Base-by-base conservation (phyloP, 495 filamentous ascomycete species). In the Aspergillus taichungensis region DNA sequence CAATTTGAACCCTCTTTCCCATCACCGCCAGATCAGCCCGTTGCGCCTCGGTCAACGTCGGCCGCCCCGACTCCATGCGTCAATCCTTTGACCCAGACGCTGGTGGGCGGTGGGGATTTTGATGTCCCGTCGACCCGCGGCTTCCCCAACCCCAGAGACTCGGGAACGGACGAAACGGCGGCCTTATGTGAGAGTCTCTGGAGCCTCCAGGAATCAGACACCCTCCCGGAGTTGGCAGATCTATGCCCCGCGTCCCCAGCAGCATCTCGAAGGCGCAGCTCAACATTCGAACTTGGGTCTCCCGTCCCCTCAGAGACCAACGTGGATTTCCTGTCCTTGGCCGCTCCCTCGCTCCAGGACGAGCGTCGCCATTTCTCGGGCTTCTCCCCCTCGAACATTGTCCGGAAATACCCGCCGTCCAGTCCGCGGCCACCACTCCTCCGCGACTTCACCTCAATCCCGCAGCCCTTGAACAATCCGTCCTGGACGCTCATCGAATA, bases 401-500 rank as follows among this genome's bases (percentile, higher is more conserved):
- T 71, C 9, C 67, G 67, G 14, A 64, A 61, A 13, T 68, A 68
- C 42, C 65, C 59, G 11, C 63, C 67, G 4, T 18, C 54, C 0
- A 43, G 46, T 1, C 46, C 54, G 13, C 54, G 45, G 27, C 39
- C 53, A 12, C 40, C 50, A 4, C 18, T 4, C 8, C 42, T 51
- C 6, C 65, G 56, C 8, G 54, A 63, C 40, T 48, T 63, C 24
- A 56, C 56, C 32, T 62, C 67, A 1, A 68, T 71, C 13, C 56
- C 65, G 4, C 63, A 60, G 14, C 50, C 63, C 1, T 34, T 71
- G 44, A 69, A 74, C 31, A 71, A 73, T 39, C 64, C 72, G 27
- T 74, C 68, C 34, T 75, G 71, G 55, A 74, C 75, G 8, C 60
- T 79, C 5, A 72, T 79, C 6, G 74, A 79, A 39, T 78, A 79